These are phyloP conservation scores for Alliaria petiolata DNA, from an alignment of 345 rosid genomes.

Conservation along the genomic window DNA sequence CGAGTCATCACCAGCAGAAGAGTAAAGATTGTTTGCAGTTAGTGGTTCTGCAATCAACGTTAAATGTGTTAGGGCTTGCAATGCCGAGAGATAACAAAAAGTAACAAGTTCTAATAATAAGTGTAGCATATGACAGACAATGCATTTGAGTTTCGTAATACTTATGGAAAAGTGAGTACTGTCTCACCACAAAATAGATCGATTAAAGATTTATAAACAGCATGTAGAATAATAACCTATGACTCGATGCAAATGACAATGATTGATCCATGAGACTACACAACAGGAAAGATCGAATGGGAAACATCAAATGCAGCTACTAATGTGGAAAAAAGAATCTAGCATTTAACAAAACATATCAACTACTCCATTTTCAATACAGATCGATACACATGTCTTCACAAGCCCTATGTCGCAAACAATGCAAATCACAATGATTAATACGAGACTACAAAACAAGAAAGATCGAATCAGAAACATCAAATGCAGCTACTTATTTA, in stretches of 20 bases:
- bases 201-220: background rate
- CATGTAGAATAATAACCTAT: background rate
- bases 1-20: conserved; percentile 43
- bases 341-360: background rate
- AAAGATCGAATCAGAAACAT: background rate
- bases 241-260: background rate
- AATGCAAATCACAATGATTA: background rate
- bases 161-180: background rate
- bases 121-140: background rate
- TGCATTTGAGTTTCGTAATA: conserved; percentile 10
- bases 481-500: background rate
- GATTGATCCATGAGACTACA: conserved; percentile 7
- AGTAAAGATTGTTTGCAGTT: conserved; percentile 42
- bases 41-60: conserved; percentile 65
- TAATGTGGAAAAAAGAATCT: background rate
- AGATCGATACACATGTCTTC: background rate
- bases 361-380: background rate
- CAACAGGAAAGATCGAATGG: background rate
- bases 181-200: conserved; percentile 5
- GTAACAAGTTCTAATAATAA: background rate
- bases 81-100: background rate
- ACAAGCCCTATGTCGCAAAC: background rate
- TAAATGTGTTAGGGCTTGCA: background rate
- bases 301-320: conserved; percentile 10
- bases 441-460: conserved; percentile 8